phyloP scores from a whole-genome alignment of 2,329 filamentous ascomycete species.

The Clarireedia homoeocarpa region DNA sequence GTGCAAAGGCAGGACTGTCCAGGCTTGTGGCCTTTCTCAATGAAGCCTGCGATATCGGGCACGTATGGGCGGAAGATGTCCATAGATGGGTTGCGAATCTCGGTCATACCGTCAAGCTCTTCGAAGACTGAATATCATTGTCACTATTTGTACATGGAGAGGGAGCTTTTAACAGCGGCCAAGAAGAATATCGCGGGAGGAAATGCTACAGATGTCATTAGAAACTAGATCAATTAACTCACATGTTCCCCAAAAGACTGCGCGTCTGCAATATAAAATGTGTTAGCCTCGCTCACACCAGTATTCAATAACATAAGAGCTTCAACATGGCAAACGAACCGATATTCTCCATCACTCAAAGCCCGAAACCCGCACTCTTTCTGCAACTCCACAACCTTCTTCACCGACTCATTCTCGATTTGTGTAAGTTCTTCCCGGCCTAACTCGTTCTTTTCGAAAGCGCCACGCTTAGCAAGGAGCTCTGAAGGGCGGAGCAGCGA shows the following conservation, averaged over 20 bases:
- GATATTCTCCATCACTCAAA: constrained; percentile 51
- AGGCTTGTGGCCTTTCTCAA: constrained; percentile 36
- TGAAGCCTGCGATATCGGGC: constrained; percentile 36
- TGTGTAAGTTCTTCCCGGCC: constrained; percentile 35
- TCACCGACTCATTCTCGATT: constrained; percentile 50
- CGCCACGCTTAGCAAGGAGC: constrained; percentile 46
- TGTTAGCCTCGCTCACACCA: background rate
- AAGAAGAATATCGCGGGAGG: constrained; percentile 17
- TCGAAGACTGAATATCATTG: constrained; percentile 19
- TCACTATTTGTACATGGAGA: background rate
- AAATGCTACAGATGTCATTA: too few relatives aligned
- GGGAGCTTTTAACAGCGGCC: constrained; percentile 11
- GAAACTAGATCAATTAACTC: too few relatives aligned
- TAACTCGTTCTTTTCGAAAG: constrained; percentile 34
- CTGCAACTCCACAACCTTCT: constrained; percentile 51
- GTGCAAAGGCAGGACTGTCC: constrained; percentile 39
- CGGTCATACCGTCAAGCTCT: constrained; percentile 25
- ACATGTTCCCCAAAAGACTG: constrained; percentile 26
- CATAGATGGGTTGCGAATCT: constrained; percentile 24
- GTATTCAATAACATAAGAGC: background rate
- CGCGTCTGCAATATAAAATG: constrained; percentile 13
- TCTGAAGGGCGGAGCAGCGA: constrained; percentile 51
- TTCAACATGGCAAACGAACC: background rate
- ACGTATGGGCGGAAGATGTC: constrained; percentile 34
- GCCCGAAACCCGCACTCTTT: constrained; percentile 48